Conservation (phyloP, 257 asterid genomes). For the Salvia rosmarinus region DNA sequence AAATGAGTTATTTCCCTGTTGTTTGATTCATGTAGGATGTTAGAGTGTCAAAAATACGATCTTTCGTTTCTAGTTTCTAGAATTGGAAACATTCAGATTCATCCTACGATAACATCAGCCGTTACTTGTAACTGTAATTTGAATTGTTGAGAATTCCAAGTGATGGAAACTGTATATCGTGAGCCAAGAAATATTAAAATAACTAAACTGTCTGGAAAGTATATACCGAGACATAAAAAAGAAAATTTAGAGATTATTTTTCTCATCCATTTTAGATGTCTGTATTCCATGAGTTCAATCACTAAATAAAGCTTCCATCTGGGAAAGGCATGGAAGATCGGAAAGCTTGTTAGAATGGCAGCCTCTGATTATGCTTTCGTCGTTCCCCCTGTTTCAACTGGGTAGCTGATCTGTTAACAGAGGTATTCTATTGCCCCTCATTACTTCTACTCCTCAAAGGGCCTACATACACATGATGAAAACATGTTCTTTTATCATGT, state of each 20-base stretch:
- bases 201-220: background rate
- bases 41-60: background rate
- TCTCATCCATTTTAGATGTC: background rate
- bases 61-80: background rate
- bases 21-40: background rate
- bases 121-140: background rate
- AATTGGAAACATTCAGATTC: background rate
- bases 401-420: background rate
- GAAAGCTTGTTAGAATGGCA: background rate
- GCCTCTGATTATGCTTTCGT: background rate
- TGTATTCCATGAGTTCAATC: too few species aligned
- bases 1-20: background rate
- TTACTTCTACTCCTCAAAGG: background rate
- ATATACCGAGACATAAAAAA: background rate
- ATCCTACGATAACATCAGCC: background rate
- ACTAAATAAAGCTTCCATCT: too few species aligned
- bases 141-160: background rate
- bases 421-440: background rate
- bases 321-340: constrained; percentile 2
- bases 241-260: background rate
- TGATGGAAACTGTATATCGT: background rate
- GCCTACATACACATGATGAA: background rate
- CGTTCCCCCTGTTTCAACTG: background rate
- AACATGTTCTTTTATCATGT: background rate
- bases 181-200: background rate